Evolutionary conservation across 495 filamentous ascomycete genomes (phyloP).

Genomic region (Chaetomidium leptoderma): DNA sequence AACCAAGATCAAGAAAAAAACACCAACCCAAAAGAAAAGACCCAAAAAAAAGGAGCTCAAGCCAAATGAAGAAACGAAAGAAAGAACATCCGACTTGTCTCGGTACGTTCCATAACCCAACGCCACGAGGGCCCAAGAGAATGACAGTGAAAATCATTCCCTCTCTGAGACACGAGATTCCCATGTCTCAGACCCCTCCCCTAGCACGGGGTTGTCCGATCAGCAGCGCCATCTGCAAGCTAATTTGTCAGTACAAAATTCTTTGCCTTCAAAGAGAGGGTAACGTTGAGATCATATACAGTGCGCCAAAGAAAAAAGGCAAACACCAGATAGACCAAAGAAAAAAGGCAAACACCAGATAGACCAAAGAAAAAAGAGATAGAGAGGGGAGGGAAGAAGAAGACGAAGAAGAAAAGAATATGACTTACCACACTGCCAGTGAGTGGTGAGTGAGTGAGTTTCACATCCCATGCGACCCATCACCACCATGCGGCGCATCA

Average conservation of each 20-base stretch:
- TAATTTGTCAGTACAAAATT: not conserved
- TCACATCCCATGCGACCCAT: not conserved
- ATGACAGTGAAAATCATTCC: slow-evolving; percentile 12
- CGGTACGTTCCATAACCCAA: not conserved
- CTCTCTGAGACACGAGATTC: slow-evolving; percentile 3
- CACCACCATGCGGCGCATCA: slow-evolving; percentile 3
- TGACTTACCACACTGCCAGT: not conserved
- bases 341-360: not conserved
- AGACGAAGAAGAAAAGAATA: not conserved
- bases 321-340: no score
- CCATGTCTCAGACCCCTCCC: not conserved
- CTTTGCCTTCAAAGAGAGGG: not conserved
- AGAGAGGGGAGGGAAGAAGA: not conserved
- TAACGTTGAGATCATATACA: not conserved
- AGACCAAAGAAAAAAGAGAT: not conserved
- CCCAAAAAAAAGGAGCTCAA: not conserved
- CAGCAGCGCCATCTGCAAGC: not conserved
- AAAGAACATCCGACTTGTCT: not conserved
- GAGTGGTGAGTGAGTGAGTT: not conserved
- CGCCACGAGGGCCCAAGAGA: not conserved
- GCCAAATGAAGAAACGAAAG: not conserved
- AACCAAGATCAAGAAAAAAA: slow-evolving; percentile 10
- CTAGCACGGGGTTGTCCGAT: not conserved
- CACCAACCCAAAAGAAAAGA: slow-evolving; percentile 9
- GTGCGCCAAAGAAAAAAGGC: not conserved